phyloP scores from a whole-genome alignment of 192 early-diverging fungal species.

The Coemansia sp. region DNA sequence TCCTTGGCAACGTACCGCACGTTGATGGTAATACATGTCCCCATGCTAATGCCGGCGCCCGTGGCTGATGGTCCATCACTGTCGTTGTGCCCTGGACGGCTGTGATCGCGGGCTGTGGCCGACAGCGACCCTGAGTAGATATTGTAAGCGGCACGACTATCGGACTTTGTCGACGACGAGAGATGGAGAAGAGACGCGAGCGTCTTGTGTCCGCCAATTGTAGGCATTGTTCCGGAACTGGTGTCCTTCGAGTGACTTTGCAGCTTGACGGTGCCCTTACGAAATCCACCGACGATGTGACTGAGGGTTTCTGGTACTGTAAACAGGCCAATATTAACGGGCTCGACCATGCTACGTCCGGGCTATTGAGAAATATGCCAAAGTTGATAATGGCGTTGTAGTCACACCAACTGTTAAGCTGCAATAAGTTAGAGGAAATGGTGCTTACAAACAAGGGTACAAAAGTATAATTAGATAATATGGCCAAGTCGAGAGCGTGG shows the following conservation, averaged over 20 bases:
- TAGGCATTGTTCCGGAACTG: slow-evolving; percentile 36
- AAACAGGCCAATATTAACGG: slow-evolving; percentile 34
- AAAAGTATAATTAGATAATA: neutral
- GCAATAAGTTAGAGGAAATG: neutral
- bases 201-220: slow-evolving; percentile 48
- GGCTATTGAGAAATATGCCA: neutral
- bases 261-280: slow-evolving; percentile 12
- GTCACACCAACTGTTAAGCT: neutral
- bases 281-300: slow-evolving; percentile 26
- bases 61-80: neutral
- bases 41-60: slow-evolving; percentile 22
- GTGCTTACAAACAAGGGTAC: neutral
- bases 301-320: slow-evolving; percentile 51
- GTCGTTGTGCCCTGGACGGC: neutral
- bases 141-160: slow-evolving; percentile 37
- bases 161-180: slow-evolving; percentile 30
- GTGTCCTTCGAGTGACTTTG: slow-evolving; percentile 6
- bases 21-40: slow-evolving; percentile 45
- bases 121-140: slow-evolving; percentile 47
- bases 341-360: slow-evolving; percentile 47
- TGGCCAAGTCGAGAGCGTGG: neutral
- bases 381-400: neutral
- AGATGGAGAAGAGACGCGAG: slow-evolving; percentile 46
- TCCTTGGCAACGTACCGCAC: slow-evolving; percentile 38
- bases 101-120: neutral